phyloP scores from a whole-genome alignment of 805 yeast species.

The Sugiyamaella floridensis region DNA sequence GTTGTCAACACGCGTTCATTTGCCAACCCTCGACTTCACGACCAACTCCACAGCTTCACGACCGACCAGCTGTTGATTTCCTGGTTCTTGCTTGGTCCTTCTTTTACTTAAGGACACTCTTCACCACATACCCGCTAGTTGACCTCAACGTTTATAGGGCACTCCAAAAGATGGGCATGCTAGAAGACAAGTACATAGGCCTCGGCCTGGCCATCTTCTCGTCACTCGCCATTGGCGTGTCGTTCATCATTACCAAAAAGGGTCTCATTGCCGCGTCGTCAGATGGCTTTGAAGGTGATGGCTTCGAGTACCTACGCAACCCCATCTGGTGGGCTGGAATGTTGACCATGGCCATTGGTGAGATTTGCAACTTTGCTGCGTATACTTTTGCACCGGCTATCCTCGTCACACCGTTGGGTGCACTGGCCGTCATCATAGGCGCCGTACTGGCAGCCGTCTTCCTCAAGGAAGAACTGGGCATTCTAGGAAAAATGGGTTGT shows the following conservation, averaged over 20 bases:
- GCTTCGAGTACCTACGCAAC: constrained; percentile 69
- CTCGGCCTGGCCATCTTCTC: constrained; percentile 80
- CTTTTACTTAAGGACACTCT: too few species aligned
- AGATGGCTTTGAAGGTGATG: constrained; percentile 61
- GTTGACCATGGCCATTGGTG: constrained; percentile 82
- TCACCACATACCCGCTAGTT: too few species aligned
- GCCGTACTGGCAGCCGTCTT: constrained; percentile 84
- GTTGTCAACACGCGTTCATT: too few species aligned
- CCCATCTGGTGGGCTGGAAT: constrained; percentile 96
- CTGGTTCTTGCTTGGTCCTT: too few species aligned
- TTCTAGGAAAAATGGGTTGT: constrained; percentile 86
- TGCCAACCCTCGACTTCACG: too few species aligned
- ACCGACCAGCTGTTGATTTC: too few species aligned
- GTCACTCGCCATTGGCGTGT: constrained; percentile 83
- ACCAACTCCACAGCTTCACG: too few species aligned
- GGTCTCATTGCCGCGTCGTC: constrained; percentile 67
- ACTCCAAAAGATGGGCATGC: constrained; percentile 14
- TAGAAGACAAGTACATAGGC: constrained; percentile 86
- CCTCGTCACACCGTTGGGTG: constrained; percentile 86
- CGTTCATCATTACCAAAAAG: constrained; percentile 82
- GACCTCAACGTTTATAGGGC: too few species aligned
- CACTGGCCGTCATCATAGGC: constrained; percentile 82
- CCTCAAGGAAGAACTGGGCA: constrained; percentile 78
- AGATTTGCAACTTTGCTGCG: constrained; percentile 87
- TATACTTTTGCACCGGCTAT: constrained; percentile 94